These are phyloP conservation scores for Pyracantha coccinea DNA, from an alignment of 331 rosid genomes.

Conservation along the genomic window DNA sequence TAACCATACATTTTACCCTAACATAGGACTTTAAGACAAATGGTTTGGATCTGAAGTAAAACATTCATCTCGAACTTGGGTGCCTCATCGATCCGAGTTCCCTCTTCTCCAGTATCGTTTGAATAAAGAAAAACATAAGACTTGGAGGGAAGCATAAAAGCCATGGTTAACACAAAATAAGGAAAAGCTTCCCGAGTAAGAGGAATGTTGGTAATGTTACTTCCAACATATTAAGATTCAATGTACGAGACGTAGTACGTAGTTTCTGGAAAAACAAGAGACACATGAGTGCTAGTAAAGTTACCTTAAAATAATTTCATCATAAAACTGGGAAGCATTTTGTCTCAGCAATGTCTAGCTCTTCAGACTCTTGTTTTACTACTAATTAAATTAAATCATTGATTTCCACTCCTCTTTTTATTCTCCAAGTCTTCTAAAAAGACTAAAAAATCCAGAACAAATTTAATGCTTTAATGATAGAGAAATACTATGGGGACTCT, in stretches of 20 bases:
- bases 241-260: neutral
- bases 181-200: neutral
- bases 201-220: neutral
- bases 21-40: no score
- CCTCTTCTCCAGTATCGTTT: no score
- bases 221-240: neutral
- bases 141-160: no score
- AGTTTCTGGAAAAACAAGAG: neutral
- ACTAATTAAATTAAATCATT: neutral
- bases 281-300: neutral
- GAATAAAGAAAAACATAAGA: no score
- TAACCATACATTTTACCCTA: no score
- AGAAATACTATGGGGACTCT: no score
- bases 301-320: neutral
- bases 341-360: neutral
- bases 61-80: no score
- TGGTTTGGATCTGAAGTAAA: no score
- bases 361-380: neutral
- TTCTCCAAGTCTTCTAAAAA: neutral
- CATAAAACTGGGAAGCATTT: neutral
- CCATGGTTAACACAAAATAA: neutral
- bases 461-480: neutral
- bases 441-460: neutral
- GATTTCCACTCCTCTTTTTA: neutral
- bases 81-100: no score